phyloP scores from a whole-genome alignment of 805 yeast species.

The Metschnikowia lunata region DNA sequence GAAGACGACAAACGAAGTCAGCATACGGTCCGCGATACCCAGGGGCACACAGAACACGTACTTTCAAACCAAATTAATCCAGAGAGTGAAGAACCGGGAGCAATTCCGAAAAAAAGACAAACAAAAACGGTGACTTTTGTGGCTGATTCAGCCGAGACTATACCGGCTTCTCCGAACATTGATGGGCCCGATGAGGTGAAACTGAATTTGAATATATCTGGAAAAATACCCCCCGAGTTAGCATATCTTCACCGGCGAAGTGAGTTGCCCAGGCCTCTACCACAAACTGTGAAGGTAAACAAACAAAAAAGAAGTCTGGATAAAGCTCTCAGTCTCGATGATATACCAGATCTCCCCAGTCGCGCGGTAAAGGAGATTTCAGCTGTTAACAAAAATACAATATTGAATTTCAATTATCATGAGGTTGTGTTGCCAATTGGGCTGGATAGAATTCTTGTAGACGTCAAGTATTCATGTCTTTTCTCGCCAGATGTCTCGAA shows the following conservation, averaged over 20 bases:
- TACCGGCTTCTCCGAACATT: neutral
- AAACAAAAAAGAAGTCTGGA: slow-evolving; percentile 9
- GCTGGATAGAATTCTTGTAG: slow-evolving; percentile 48
- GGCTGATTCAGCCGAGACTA: neutral
- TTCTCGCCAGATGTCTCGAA: slow-evolving; percentile 66
- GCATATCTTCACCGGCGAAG: slow-evolving; percentile 28
- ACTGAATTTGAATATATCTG: slow-evolving; percentile 28
- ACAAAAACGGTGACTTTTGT: neutral
- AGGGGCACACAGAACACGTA: too few relatives aligned
- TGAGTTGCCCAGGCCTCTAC: slow-evolving; percentile 28
- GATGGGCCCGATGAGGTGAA: neutral
- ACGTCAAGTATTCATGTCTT: slow-evolving; percentile 55
- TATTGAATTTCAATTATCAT: slow-evolving; percentile 50
- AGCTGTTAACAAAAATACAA: slow-evolving; percentile 39
- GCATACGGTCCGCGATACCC: too few relatives aligned
- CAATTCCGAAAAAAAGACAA: neutral
- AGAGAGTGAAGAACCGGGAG: neutral
- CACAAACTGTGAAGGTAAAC: slow-evolving; percentile 8
- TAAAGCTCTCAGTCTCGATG: slow-evolving; percentile 29
- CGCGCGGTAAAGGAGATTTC: slow-evolving; percentile 41
- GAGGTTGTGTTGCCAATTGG: slow-evolving; percentile 47
- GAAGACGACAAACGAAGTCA: too few relatives aligned
- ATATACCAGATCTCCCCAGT: slow-evolving; percentile 46
- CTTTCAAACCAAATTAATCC: neutral
- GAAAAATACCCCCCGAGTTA: slow-evolving; percentile 39